Conservation (phyloP, 148 eudicot species). For the Cornus kousa region DNA sequence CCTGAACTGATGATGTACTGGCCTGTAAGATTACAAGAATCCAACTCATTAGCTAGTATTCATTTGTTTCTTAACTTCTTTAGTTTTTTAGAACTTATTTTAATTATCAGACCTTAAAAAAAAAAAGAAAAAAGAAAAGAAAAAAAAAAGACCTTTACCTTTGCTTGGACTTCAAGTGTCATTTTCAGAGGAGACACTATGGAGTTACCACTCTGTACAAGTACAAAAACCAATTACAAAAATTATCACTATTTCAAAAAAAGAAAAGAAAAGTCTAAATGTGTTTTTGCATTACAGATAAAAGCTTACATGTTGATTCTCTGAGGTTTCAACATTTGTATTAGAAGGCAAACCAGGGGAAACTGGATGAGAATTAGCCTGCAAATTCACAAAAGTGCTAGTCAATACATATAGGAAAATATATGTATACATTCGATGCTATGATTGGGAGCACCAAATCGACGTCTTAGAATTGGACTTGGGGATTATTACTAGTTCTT, state of each 20-base stretch:
- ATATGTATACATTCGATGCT: too few species aligned
- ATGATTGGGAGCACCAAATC: too few species aligned
- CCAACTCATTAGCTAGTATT: neutral
- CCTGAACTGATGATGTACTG: constrained; percentile 1
- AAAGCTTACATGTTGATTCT: constrained; percentile 18
- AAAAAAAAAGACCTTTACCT: neutral
- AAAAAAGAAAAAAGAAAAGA: too few species aligned
- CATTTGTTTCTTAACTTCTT: neutral
- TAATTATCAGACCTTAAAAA: too few species aligned
- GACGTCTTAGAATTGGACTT: too few species aligned
- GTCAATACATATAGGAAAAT: neutral
- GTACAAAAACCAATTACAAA: neutral
- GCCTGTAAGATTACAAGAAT: constrained; percentile 2
- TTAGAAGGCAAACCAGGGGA: constrained; percentile 8
- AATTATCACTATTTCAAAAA: neutral
- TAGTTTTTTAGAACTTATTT: neutral
- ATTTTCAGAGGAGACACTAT: neutral
- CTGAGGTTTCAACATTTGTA: constrained; percentile 6
- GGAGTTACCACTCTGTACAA: neutral
- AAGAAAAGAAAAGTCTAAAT: neutral
- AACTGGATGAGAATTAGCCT: constrained; percentile 2
- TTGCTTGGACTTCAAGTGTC: neutral
- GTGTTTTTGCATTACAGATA: neutral
- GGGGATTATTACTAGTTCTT: neutral
- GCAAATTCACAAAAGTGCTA: constrained; percentile 1